Evolutionary conservation across 768 basidiomycete species (phyloP).

Genomic region (Kwoniella europaea): DNA sequence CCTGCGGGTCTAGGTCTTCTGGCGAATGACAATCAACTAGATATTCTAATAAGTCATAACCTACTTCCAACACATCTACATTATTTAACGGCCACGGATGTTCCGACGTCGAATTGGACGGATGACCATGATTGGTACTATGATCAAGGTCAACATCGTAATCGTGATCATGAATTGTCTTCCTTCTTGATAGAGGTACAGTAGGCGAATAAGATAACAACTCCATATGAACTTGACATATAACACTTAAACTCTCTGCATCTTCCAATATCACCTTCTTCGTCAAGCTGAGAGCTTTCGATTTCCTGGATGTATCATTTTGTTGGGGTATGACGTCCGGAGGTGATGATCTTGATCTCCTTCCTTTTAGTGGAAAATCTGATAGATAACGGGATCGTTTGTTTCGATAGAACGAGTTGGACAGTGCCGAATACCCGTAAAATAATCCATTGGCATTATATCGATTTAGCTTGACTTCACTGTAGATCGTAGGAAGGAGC

Average conservation of each 20-base stretch:
- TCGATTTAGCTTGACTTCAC: background rate
- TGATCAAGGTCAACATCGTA: background rate
- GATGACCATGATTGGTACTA: too few relatives aligned
- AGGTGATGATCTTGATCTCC: constrained; percentile 13
- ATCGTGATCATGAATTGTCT: background rate
- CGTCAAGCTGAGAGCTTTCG: constrained; percentile 1
- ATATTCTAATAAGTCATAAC: constrained; percentile 8
- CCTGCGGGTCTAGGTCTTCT: too few relatives aligned
- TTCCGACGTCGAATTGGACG: background rate
- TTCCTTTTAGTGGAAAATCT: background rate
- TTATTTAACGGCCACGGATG: constrained; percentile 14
- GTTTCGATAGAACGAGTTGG: background rate
- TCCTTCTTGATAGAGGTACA: background rate
- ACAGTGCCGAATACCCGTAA: background rate
- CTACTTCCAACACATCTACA: background rate
- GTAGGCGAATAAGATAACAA: constrained; percentile 8
- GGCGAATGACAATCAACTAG: constrained; percentile 3
- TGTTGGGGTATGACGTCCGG: background rate
- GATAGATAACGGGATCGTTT: background rate
- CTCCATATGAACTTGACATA: constrained; percentile 16
- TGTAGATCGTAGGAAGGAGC: constrained; percentile 1
- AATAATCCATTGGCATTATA: background rate
- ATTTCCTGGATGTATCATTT: background rate
- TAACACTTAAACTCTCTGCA: constrained; percentile 8
- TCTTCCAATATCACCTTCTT: constrained; percentile 1